These are phyloP conservation scores for Psilocybe tampanensis DNA, from an alignment of 768 basidiomycete species.

Conservation along the genomic window DNA sequence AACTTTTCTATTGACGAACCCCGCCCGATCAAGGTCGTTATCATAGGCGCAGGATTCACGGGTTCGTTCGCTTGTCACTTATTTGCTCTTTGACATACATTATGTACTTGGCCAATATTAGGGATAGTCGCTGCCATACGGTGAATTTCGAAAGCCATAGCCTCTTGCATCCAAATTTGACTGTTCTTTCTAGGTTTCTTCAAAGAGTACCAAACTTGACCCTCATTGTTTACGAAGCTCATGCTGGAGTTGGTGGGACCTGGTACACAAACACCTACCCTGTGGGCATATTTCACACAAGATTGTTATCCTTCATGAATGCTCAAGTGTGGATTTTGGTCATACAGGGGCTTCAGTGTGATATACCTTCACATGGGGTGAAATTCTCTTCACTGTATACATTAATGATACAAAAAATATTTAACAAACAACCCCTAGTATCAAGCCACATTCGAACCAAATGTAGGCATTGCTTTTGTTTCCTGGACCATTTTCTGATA, in stretches of 20 bases:
- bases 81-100: not conserved
- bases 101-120: conserved; percentile 14
- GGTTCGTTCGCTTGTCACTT: conserved; percentile 35
- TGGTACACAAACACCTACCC: conserved; percentile 63
- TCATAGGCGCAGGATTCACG: conserved; percentile 62
- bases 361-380: conserved; percentile 60
- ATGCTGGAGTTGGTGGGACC: conserved; percentile 60
- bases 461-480: conserved; percentile 31
- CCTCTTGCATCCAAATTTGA: not conserved
- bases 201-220: conserved; percentile 56
- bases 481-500: not conserved
- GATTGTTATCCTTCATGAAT: not conserved
- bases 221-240: conserved; percentile 61
- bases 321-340: not conserved
- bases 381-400: conserved; percentile 8
- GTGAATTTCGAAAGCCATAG: conserved; percentile 24
- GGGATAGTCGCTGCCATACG: conserved; percentile 60
- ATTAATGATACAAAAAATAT: not conserved
- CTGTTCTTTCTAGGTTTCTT: conserved; percentile 41
- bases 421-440: conserved; percentile 38
- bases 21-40: conserved; percentile 54
- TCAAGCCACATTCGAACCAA: conserved; percentile 58
- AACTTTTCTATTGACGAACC: conserved; percentile 54
- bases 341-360: conserved; percentile 56
- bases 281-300: conserved; percentile 29